Base-by-base conservation (phyloP, 306 rosid species). In the Nissolia schottii region DNA sequence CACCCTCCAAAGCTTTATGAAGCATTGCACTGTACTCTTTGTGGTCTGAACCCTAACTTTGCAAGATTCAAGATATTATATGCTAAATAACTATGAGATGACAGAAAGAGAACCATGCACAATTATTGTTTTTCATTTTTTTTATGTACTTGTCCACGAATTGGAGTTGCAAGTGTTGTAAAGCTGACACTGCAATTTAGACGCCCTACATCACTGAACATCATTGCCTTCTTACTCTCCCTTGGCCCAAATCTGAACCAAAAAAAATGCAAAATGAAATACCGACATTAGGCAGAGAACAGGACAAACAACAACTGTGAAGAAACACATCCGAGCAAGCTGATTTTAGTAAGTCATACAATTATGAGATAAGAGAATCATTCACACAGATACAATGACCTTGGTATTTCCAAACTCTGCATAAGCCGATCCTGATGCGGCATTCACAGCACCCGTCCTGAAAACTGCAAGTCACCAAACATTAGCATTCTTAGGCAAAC, bases 381-480 rank as follows among this genome's bases (percentile, higher is more conserved):
- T 97, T 91, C 87, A 94, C 99, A 94, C 97, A 54, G 99, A 94
- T 24, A 91, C 97, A 66, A 94, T 86, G 90, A 91, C 97, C 82
- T 91, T 94, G 70, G 97, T 94, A 68, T 89, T 88, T 64, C 97
- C 99, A 64, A 94, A 82, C 81, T 94, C 97, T 4, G 97, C 97
- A 75, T 94, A 94, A 10, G 99, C 99, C 61, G 99, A 94, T 80
- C 97, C 99, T 3, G 97, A 80, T 31, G 99, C 99, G 58, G 97
- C 85, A 84, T 87, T 91, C 71, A 94, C 96, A 79, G 99, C 99
- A 76, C 93, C 90, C 40, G 91, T 91, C 89, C 92, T 89, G 81
- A 94, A 91, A 88, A 94, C 99, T 94, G 83, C 77, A 77, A 56
- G 61, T 10, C 67, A 70, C 70, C 60, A 70, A 73, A 64, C 66